Evolutionary conservation across 192 early-diverging fungal genomes (phyloP), one percentile per base, ranked within the genome.

Genomic region (Thoreauomyces humboldtii): DNA sequence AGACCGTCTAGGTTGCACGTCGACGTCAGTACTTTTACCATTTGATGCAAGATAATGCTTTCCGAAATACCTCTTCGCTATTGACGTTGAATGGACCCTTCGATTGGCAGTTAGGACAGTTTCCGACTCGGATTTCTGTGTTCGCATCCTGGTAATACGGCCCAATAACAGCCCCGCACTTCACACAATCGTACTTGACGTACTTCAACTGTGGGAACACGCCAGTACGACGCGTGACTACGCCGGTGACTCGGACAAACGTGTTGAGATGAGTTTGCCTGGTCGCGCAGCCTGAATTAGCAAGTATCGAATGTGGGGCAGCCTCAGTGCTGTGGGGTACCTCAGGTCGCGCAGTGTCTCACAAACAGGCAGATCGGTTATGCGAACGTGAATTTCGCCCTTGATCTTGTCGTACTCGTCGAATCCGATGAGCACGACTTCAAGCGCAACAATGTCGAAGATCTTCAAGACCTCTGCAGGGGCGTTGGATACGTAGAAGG

Each of bases 121-220:
- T 86, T 32, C 83, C 78, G 36, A 96, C 71, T 45, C 85, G 88
- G 42, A 97, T 88, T 73, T 98, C 96, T 59, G 65, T 85, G 44
- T 87, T 84, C 15, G 90, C 82, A 61, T 97, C 96, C 77, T 98
- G 96, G 66, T 90, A 90, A 71, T 92, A 97, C 19, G 94, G 94
- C 31, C 94, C 94, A 51, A 98, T 77, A 22, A 95, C 73, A 1
- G 86, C 85, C 32, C 88, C 91, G 75, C 96, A 98, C 78, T 96
- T 96, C 34, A 80, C 83, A 68, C 96, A 98, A 75, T 94, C 89
- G 71, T 91, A 97, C 74, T 94, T 95, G 38, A 97, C 91, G 69
- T 91, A 93, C 75, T 94, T 97, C 46, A 98, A 82, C 74, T 98
- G 96, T 32, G 96, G 95, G 68, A 95, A 98, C 15, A 98, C 94